Conservation (phyloP, 768 basidiomycete species). For the Paxillus ammoniavirescens region DNA sequence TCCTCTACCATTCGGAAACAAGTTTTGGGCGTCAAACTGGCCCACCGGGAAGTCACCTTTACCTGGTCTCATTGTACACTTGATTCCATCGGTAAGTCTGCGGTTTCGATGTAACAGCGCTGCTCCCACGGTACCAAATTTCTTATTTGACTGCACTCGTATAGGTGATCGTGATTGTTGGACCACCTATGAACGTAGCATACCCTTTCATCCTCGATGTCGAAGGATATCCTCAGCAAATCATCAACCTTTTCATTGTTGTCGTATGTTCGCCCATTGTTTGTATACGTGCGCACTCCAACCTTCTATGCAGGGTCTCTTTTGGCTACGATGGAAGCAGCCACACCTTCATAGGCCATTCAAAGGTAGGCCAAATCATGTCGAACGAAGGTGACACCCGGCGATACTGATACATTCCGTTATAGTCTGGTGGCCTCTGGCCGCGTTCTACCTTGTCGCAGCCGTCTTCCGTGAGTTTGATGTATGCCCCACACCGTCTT, state of each 20-base stretch:
- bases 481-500: background rate
- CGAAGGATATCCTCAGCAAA: conserved; percentile 47
- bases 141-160: conserved; percentile 32
- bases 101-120: background rate
- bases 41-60: conserved; percentile 56
- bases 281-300: background rate
- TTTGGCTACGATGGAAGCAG: conserved; percentile 53
- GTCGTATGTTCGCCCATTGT: conserved; percentile 34
- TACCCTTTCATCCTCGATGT: conserved; percentile 65
- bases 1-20: conserved; percentile 56
- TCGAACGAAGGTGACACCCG: background rate
- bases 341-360: conserved; percentile 50
- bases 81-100: conserved; percentile 47
- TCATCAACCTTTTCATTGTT: conserved; percentile 56
- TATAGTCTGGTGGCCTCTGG: conserved; percentile 54
- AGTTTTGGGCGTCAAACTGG: conserved; percentile 64
- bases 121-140: conserved; percentile 35
- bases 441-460: conserved; percentile 52
- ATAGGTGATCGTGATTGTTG: conserved; percentile 53
- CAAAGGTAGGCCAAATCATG: conserved; percentile 36
- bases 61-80: conserved; percentile 53
- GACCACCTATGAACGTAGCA: conserved; percentile 48
- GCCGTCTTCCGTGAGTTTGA: conserved; percentile 46
- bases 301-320: conserved; percentile 42
- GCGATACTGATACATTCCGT: background rate